Evolutionary conservation across 148 eudicot genomes (phyloP), one percentile per base, ranked within the genome.

Genomic region (Nepenthes mirabilis): DNA sequence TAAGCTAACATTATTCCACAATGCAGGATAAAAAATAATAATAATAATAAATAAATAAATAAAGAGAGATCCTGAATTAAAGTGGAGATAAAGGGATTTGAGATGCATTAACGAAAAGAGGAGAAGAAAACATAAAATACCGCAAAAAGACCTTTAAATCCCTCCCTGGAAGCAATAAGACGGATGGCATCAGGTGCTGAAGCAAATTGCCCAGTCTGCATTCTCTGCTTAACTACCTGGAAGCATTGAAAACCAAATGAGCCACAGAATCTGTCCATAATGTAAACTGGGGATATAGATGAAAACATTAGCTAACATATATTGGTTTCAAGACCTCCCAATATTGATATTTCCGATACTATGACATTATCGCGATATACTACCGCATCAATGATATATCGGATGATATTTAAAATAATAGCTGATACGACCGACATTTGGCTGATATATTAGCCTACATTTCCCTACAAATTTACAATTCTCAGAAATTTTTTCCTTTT

Each of bases 91-190:
- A 37, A 2, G 33, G 11, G 7, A 43, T 23, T 55, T 52, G 33
- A 56, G 34, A 55, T 13, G 6, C 40, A 52, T 8, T 56, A 7
- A 58, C 32, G 2, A 58, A 13, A 58, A 55, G 56, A 61, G 23
- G 45, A 58, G 66, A 52, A 65, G 56, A 58, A 73, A 68, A 50
- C 14, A 62, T 60, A 63, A 48, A 73, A 64, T 88, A 91, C 98
- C 86, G 96, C 96, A 80, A 80, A 93, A 64, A 91, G 88, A 67
- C 96, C 98, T 82, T 80, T 91, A 67, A 82, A 91, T 50, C 98
- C 96, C 73, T 91, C 96, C 66, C 68, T 85, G 55, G 88, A 57
- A 82, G 83, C 74, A 60, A 91, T 88, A 14, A 88, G 70, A 9
- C 88, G 88, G 64, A 88, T 87, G 50, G 96, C 94, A 75, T 75